Base-by-base conservation (phyloP, 1,284 basidiomycete genomes). In the Cystobasidium pallidum region DNA sequence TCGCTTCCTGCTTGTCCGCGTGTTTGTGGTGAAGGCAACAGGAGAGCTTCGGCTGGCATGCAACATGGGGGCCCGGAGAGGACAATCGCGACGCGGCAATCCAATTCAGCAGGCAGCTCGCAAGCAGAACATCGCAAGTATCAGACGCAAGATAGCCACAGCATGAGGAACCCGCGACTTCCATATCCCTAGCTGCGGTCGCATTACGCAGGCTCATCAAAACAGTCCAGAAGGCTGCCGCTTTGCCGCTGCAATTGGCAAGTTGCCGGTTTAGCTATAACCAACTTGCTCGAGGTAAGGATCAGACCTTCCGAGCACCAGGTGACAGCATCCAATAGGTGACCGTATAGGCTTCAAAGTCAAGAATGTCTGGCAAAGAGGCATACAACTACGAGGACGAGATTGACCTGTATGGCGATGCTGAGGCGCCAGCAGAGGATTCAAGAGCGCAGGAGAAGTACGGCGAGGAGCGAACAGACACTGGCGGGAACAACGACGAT, bases 331-430 rank as follows among this genome's bases (percentile, higher is more conserved):
- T 15, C 15, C 15, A 13, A 6, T 39, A 7, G 36, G 36, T 7
- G 7, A 39, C 36, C 36, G 13, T 39, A 6, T 39, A 39, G 36
- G 13, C 36, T 24, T 15, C 36, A 21, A 8, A 4, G 21, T 1
- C 34, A 26, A 64, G 6, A 17, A 71, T 63, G 49, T 54, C 68
- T 8, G 47, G 45, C 34, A 32, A 58, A 24, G 43, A 59, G 54
- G 54, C 36, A 36, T 64, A 52, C 59, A 71, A 47, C 61, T 71
- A 71, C 61, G 68, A 71, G 11, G 68, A 71, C 47, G 68, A 71
- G 39, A 71, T 71, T 24, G 68, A 71, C 41, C 68, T 71, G 0
- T 71, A 71, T 49, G 68, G 68, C 49, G 68, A 71, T 49, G 68
- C 61, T 26, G 68, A 71, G 28, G 68, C 41, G 6, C 39, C 41